Conservation (phyloP, 208 protist genomes). For the Leishmania tropica region DNA sequence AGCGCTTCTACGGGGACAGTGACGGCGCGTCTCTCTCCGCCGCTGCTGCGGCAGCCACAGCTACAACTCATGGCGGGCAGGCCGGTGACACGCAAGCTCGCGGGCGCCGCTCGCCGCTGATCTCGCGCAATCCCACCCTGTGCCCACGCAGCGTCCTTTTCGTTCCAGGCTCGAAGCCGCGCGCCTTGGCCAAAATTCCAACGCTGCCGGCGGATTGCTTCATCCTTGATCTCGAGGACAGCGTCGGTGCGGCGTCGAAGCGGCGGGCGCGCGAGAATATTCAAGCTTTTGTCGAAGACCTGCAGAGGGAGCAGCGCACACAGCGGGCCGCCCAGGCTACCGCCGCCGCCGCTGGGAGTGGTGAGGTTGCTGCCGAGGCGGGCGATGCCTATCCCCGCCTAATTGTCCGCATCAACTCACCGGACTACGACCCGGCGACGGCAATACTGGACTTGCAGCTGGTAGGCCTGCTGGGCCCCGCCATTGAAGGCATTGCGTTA, state of each 20-base stretch:
- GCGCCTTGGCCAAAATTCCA: slow-evolving; percentile 59
- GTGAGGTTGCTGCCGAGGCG: not conserved
- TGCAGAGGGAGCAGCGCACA: slow-evolving; percentile 16
- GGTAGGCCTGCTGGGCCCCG: slow-evolving; percentile 58
- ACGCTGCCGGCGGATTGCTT: slow-evolving; percentile 67
- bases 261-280: slow-evolving; percentile 66
- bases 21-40: not conserved
- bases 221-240: slow-evolving; percentile 82
- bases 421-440: slow-evolving; percentile 61
- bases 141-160: slow-evolving; percentile 86
- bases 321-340: not conserved
- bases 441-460: slow-evolving; percentile 85
- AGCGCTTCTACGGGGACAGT: slow-evolving; percentile 8
- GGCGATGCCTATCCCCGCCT: slow-evolving; percentile 41
- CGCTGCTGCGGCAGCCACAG: not conserved
- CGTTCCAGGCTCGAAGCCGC: slow-evolving; percentile 59
- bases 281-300: slow-evolving; percentile 47
- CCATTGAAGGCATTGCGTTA: slow-evolving; percentile 79
- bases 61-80: not conserved
- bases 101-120: slow-evolving; percentile 20
- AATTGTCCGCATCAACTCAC: slow-evolving; percentile 83
- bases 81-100: not conserved
- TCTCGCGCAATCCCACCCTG: slow-evolving; percentile 45
- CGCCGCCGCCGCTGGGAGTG: not conserved
- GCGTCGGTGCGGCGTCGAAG: slow-evolving; percentile 44